Evolutionary conservation across 169 alveolate species (phyloP).

Genomic region (Plasmodium gaboni): DNA sequence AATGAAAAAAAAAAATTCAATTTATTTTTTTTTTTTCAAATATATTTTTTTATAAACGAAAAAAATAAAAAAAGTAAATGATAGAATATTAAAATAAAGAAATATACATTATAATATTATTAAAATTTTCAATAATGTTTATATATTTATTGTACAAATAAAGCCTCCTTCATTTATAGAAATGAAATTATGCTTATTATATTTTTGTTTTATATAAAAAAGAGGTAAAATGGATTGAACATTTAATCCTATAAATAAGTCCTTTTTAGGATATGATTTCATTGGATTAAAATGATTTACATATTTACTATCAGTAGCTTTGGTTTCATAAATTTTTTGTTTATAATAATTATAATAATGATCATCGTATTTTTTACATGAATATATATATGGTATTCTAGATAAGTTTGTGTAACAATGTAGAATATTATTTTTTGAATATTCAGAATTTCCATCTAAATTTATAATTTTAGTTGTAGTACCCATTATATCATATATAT

Average conservation of each 20-base stretch:
- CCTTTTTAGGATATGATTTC: constrained; percentile 66
- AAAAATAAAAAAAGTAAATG: not conserved
- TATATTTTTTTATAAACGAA: constrained; percentile 13
- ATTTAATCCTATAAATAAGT: constrained; percentile 70
- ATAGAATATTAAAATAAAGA: constrained; percentile 6
- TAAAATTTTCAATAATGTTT: constrained; percentile 11
- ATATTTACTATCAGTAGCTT: constrained; percentile 48
- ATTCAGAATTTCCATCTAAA: constrained; percentile 48
- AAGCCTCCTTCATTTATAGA: constrained; percentile 74
- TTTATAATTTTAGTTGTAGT: constrained; percentile 30
- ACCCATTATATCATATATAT: constrained; percentile 68
- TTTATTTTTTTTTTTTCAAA: not conserved
- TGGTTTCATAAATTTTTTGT: constrained; percentile 49
- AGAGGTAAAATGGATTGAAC: constrained; percentile 75
- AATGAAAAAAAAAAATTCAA: not conserved
- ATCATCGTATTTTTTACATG: constrained; percentile 38
- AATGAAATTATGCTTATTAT: constrained; percentile 71
- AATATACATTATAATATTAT: not conserved
- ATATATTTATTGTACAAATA: constrained; percentile 74
- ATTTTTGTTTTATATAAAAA: constrained; percentile 70
- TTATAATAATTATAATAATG: constrained; percentile 63
- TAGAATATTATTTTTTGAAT: constrained; percentile 31
- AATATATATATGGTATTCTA: constrained; percentile 65
- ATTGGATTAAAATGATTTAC: constrained; percentile 64
- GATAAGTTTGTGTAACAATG: constrained; percentile 63